Evolutionary conservation across 768 basidiomycete genomes (phyloP).

Genomic region (Calocybe cyanea): DNA sequence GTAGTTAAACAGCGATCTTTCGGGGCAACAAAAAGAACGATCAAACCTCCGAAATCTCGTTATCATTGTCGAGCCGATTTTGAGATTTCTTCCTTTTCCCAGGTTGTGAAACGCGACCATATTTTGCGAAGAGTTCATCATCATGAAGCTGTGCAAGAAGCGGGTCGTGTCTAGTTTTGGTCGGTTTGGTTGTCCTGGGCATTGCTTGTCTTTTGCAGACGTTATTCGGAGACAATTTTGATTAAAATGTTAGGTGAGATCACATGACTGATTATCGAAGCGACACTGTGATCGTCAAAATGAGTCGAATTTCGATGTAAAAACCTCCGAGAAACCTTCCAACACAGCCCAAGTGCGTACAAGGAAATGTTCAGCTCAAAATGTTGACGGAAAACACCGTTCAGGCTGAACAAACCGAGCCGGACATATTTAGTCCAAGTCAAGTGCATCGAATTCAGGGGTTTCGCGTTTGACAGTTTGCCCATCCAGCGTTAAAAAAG

Average conservation of each 20-base stretch:
- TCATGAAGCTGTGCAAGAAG: constrained; percentile 79
- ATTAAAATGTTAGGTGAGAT: too few relatives aligned
- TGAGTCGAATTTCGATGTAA: too few relatives aligned
- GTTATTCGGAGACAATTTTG: too few relatives aligned
- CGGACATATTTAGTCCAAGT: background rate
- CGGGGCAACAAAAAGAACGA: constrained; percentile 14
- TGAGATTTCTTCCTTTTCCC: constrained; percentile 70
- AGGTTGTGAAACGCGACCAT: constrained; percentile 72
- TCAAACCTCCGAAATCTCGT: constrained; percentile 52
- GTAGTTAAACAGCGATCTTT: constrained; percentile 7
- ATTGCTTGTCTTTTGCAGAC: constrained; percentile 29
- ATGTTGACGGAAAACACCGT: too few relatives aligned
- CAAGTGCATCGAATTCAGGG: constrained; percentile 3
- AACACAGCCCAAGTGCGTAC: too few relatives aligned
- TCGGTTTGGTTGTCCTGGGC: constrained; percentile 56
- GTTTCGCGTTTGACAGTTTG: constrained; percentile 7
- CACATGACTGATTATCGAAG: too few relatives aligned
- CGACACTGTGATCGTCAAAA: too few relatives aligned
- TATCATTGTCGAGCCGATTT: constrained; percentile 40
- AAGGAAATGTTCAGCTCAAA: too few relatives aligned
- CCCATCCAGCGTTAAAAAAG: constrained; percentile 10
- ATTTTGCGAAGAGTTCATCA: constrained; percentile 74
- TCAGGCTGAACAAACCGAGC: too few relatives aligned
- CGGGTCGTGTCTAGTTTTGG: constrained; percentile 79
- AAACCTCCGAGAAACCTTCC: too few relatives aligned